Base-by-base conservation (phyloP, 2,329 filamentous ascomycete genomes). In the Stemphylium vesicarium region DNA sequence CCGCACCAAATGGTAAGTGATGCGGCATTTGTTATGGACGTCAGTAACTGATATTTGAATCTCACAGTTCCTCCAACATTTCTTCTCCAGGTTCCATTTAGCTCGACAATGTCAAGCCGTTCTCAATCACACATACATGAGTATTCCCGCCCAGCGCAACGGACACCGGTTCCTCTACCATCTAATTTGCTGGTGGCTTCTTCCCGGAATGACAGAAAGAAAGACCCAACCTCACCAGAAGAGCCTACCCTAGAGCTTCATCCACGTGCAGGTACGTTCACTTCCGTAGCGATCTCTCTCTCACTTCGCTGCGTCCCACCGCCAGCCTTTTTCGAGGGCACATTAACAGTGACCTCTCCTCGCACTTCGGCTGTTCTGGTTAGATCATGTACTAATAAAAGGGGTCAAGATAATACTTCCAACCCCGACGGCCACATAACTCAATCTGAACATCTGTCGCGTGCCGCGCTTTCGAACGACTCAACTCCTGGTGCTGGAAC, bases 51-150 rank as follows among this genome's bases (percentile, higher is more conserved):
- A 55, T 12, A 15, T 16, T 6, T 32, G 18, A 12, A 13, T 6
- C 4, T 6, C 13, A n/a, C 20, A 51, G 52, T 8, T 24, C 42
- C 49, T 22, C 31, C 18, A 10, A 26, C n/a, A 20, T 40, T 40
- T 13, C 18, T 35, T 6, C 50, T 45, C 15, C 50, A 57, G 32
- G 53, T 56, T 4, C 43, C 59, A 1, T 61, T 54, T 16, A 50
- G 39, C 10, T 26, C 46, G 4, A 33, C 9, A 4, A 35, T 39
- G 9, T 46, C 49, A 32, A 37, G 31, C 41, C 22, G 41, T 10
- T 24, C 44, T 15, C 37, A 47, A 32, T 15, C 29, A 35, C 8
- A 26, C 15, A 33, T 31, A 35, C 42, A 50, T 7, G 24, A 37
- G 20, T 41, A 37, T 35, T 37, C 50, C 8, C n/a, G 36, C 7